Evolutionary conservation across 208 protist species (phyloP).

Genomic region (Leishmania guyanensis): DNA sequence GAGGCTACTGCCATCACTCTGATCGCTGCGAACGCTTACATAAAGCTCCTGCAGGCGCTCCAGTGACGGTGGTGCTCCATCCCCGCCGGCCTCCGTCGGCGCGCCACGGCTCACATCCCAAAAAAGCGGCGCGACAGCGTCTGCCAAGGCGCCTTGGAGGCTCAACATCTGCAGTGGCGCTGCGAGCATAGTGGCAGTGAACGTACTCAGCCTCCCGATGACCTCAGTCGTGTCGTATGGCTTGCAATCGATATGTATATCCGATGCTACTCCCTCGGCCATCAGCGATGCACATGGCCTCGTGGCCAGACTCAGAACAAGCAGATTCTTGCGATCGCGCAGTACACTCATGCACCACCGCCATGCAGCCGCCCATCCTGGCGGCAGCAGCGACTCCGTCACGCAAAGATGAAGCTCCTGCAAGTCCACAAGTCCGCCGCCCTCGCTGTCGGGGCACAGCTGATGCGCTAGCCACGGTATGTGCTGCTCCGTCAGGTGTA

Average conservation of each 20-base stretch:
- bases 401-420: conserved; percentile 51
- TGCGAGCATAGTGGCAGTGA: neutral
- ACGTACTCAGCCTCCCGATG: neutral
- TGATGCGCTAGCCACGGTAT: conserved; percentile 51
- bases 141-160: conserved; percentile 19
- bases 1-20: conserved; percentile 8
- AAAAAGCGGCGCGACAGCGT: conserved; percentile 14
- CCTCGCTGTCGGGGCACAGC: conserved; percentile 34
- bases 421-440: conserved; percentile 33
- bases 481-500: conserved; percentile 62
- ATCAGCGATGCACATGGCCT: neutral
- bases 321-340: conserved; percentile 25
- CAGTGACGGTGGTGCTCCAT: neutral
- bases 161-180: conserved; percentile 27
- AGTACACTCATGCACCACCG: conserved; percentile 45
- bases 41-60: conserved; percentile 37
- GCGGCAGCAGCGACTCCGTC: conserved; percentile 29
- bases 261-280: neutral
- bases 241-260: neutral
- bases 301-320: conserved; percentile 29
- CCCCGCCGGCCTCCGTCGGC: neutral
- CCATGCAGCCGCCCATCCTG: conserved; percentile 38
- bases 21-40: conserved; percentile 15
- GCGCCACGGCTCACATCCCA: neutral
- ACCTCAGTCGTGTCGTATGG: neutral